phyloP scores from a whole-genome alignment of 257 asterid genomes.

The Salvia miltiorrhiza region DNA sequence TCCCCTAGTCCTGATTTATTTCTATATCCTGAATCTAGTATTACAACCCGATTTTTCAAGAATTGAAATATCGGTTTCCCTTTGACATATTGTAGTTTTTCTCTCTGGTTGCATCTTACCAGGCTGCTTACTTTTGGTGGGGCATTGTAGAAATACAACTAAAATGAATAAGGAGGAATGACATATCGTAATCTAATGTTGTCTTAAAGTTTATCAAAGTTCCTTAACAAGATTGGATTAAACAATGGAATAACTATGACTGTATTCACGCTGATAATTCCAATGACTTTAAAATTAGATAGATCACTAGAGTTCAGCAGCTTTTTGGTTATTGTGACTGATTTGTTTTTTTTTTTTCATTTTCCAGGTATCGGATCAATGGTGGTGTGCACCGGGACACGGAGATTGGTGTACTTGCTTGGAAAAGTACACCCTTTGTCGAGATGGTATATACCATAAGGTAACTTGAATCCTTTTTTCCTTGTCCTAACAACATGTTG shows the following conservation, averaged over 20 bases:
- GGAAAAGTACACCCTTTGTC: slow-evolving; percentile 82
- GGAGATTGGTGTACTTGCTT: slow-evolving; percentile 99
- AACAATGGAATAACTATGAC: background rate
- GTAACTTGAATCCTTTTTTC: slow-evolving; percentile 25
- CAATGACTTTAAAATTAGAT: background rate
- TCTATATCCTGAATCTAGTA: background rate
- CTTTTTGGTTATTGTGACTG: slow-evolving; percentile 10
- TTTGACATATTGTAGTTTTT: background rate
- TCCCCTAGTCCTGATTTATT: background rate
- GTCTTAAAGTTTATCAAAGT: background rate
- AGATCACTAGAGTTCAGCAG: background rate
- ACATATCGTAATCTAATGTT: background rate
- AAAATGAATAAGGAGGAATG: background rate
- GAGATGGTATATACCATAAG: slow-evolving; percentile 94
- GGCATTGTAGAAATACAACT: background rate
- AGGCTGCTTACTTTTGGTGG: too few species aligned
- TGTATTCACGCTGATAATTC: background rate
- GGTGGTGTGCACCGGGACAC: slow-evolving; percentile 99
- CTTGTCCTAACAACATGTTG: background rate
- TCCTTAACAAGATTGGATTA: background rate
- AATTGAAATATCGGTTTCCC: background rate
- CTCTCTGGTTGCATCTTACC: background rate
- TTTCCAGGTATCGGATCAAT: slow-evolving; percentile 74
- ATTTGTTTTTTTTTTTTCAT: slow-evolving; percentile 8
- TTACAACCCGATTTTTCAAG: background rate